Base-by-base conservation (phyloP, 140 eudicot genomes). In the Bidens hawaiensis region DNA sequence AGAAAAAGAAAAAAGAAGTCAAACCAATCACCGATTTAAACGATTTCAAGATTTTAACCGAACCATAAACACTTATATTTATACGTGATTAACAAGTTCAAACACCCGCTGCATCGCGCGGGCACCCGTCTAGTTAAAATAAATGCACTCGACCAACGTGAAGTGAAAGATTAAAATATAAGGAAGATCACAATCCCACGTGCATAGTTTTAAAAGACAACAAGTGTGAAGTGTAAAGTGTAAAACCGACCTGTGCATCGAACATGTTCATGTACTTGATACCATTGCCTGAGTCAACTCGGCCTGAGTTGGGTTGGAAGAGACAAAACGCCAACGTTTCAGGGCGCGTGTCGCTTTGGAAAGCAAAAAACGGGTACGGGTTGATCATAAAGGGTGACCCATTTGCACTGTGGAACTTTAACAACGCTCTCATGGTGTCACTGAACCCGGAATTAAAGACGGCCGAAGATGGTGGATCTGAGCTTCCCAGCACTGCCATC, bases 181-280 rank as follows among this genome's bases (percentile, higher is more conserved):
- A 0, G 53, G 11, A 47, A 5, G 25, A 48, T 48, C 27, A 17
- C 54, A 48, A 48, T 48, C 54, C 54, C 54, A 48, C 27, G 52
- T 23, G 40, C 21, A 60, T 17, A 58, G 48, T 15, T 22, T 1
- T 11, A 10, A 24, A 19, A 16, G 48, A 34, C 2, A n/a, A n/a
- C n/a, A 58, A 58, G 25, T 34, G n/a, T n/a, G n/a, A n/a, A n/a
- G n/a, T n/a, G n/a, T n/a, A n/a, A 60, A 34, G 59, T 14, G 41
- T n/a, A 23, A 30, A n/a, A 60, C 51, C 59, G 22, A 88, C 96
- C 95, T 85, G 97, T 8, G 97, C 97, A 75, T 85, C 95, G 36
- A 85, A 86, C 97, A 89, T 89, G 93, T 89, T 89, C 89, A 76
- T 78, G 87, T 89, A 89, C 79, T 83, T 85, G 73, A 85, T 83